phyloP scores from a whole-genome alignment of 257 asterid species.

The Solanum gracilifrons region DNA sequence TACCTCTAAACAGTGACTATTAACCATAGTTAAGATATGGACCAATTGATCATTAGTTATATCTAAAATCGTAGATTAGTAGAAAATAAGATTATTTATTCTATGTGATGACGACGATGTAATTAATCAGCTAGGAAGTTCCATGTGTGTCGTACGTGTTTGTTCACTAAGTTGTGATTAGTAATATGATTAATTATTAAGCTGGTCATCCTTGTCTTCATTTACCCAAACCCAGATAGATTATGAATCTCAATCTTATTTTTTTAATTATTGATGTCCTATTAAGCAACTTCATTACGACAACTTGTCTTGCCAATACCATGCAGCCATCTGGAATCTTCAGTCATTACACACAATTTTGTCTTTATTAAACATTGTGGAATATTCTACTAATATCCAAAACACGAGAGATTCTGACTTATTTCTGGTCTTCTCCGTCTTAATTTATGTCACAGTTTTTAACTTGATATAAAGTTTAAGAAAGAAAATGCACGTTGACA shows the following conservation, averaged over 20 bases:
- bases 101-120: neutral
- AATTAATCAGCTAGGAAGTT: neutral
- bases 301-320: neutral
- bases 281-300: neutral
- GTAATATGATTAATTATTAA: neutral
- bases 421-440: neutral
- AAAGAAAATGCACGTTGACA: too few species aligned
- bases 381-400: neutral
- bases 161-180: neutral
- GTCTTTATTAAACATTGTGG: neutral
- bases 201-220: neutral
- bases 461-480: too few species aligned
- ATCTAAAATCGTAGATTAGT: neutral
- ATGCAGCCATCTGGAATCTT: neutral
- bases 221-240: neutral
- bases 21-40: neutral
- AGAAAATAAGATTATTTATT: neutral
- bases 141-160: neutral
- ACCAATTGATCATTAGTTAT: neutral
- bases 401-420: neutral
- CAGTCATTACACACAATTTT: neutral
- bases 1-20: neutral
- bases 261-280: neutral
- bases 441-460: too few species aligned
- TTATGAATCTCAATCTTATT: neutral